These are phyloP conservation scores for Lasiodiplodia gonubiensis DNA, from an alignment of 2,329 filamentous ascomycete species.

Conservation along the genomic window DNA sequence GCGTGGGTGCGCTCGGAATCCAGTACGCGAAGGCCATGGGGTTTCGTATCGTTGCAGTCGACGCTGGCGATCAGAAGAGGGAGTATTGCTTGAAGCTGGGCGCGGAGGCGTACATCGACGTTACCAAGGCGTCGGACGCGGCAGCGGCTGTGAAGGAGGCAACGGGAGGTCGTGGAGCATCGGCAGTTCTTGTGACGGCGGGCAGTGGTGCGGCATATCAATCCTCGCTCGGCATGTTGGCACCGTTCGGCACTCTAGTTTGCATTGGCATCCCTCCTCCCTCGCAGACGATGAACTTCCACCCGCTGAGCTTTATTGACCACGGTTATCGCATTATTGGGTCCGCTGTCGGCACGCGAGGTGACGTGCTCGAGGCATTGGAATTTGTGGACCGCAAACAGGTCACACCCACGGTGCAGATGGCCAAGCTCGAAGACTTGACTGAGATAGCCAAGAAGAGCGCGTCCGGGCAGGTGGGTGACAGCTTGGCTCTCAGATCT, in stretches of 20 bases:
- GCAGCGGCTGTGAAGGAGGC: constrained; percentile 44
- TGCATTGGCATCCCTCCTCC: constrained; percentile 39
- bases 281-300: constrained; percentile 20
- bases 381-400: constrained; percentile 24
- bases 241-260: constrained; percentile 39
- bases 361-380: constrained; percentile 52
- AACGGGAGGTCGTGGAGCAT: constrained; percentile 34
- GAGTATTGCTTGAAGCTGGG: constrained; percentile 57
- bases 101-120: constrained; percentile 61
- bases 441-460: constrained; percentile 20
- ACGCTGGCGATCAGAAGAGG: constrained; percentile 51
- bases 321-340: constrained; percentile 47
- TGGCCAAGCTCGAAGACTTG: constrained; percentile 18
- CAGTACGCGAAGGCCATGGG: constrained; percentile 53
- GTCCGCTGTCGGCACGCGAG: constrained; percentile 50
- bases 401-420: constrained; percentile 19
- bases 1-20: constrained; percentile 64
- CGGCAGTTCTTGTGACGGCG: constrained; percentile 24
- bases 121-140: constrained; percentile 42
- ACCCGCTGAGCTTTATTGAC: constrained; percentile 25
- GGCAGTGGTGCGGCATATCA: constrained; percentile 41
- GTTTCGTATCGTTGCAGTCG: constrained; percentile 61
- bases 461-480: constrained; percentile 21
- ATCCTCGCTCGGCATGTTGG: constrained; percentile 37
- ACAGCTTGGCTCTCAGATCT: not conserved